Base-by-base conservation (phyloP, 768 basidiomycete genomes). In the Pholiota molesta region DNA sequence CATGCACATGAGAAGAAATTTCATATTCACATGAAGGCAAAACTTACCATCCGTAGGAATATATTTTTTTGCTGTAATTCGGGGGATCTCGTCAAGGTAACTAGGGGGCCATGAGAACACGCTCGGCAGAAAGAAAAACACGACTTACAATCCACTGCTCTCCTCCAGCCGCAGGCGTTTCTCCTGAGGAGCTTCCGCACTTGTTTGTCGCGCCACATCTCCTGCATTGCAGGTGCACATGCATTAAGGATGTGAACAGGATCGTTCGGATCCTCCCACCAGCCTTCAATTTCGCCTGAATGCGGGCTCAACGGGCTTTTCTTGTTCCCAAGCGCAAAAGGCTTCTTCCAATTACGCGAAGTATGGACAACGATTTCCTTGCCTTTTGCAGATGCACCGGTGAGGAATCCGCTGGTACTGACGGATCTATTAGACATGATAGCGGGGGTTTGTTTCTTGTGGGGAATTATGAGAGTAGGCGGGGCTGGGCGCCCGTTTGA, bases 251-350 rank as follows among this genome's bases (percentile, higher is more conserved):
- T 73, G 72, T 94, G 92, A 52, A 91, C 89, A 40, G 91, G 91
- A 73, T 93, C 91, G 6, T 86, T 83, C 28, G 90, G 91, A 76
- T 94, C 90, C 74, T 91, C 90, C 90, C 90, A 91, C 91, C 91
- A 92, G 33, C 89, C 89, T 68, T 84, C 83, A 55, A 91, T 83
- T 75, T 90, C 88, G 57, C 87, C 86, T 29, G 89, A 84, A 72
- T 88, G 84, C 7, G 88, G 88, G 68, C 86, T 87, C 75, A 37
- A 37, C 11, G 35, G 35, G 35, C 85, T 88, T 45, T 85, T 83
- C 68, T 72, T 82, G 59, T 78, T 81, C 14, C 85, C 83, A 23
- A 90, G 78, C 45, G 83, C 76, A 67, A 90, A 87, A 0, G 83
- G 76, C 71, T 86, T 86, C 75, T 89, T 90, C 90, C 89, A 91